These are phyloP conservation scores for Alternaria arborescens DNA, from an alignment of 2,329 filamentous ascomycete species.

Conservation along the genomic window DNA sequence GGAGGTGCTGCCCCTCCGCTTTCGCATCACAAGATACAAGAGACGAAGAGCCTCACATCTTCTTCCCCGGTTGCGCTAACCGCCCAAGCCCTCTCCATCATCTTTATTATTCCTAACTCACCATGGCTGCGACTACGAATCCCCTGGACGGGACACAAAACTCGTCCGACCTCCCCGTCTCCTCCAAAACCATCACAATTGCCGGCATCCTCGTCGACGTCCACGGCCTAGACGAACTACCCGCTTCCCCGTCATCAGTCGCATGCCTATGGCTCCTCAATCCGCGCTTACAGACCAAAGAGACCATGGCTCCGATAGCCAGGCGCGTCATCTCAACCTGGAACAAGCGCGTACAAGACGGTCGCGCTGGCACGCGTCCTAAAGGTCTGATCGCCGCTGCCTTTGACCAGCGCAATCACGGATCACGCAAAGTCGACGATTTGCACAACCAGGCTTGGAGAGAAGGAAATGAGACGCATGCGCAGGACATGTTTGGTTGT, in stretches of 20 bases:
- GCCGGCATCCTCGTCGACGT: conserved; percentile 80
- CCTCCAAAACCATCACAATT: conserved; percentile 73
- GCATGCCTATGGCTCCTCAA: conserved; percentile 93
- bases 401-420: conserved; percentile 96
- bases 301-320: conserved; percentile 79
- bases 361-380: conserved; percentile 34
- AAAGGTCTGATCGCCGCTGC: conserved; percentile 79
- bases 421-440: conserved; percentile 72
- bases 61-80: not conserved
- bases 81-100: not conserved
- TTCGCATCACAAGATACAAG: not conserved
- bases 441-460: conserved; percentile 81
- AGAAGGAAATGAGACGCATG: conserved; percentile 79
- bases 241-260: conserved; percentile 62
- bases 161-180: conserved; percentile 58
- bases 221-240: conserved; percentile 81
- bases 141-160: conserved; percentile 44
- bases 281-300: conserved; percentile 74
- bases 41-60: not conserved
- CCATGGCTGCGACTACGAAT: conserved; percentile 48
- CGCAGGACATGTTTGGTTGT: conserved; percentile 88
- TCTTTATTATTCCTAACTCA: not conserved
- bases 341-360: conserved; percentile 59
- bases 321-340: conserved; percentile 73
- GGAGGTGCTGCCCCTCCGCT: conserved; percentile 4